Evolutionary conservation across 805 yeast species (phyloP).

Genomic region (Saturnispora galanensis): DNA sequence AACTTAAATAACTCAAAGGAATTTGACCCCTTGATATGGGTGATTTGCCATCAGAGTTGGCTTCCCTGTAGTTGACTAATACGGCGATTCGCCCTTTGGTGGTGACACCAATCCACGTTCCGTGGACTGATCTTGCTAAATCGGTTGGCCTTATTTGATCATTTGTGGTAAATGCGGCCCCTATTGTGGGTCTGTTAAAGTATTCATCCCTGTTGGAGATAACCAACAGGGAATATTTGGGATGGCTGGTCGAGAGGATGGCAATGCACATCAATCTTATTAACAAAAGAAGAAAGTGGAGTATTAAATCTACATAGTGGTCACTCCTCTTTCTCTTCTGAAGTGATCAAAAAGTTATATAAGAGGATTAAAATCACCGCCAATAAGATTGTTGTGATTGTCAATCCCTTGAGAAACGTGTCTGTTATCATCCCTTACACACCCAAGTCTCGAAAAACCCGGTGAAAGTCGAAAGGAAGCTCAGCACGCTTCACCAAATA

Average conservation of each 20-base stretch:
- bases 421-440: constrained; percentile 4
- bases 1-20: constrained; percentile 31
- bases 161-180: constrained; percentile 31
- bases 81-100: constrained; percentile 54
- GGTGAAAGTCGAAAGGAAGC: neutral
- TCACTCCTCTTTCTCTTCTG: neutral
- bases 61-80: constrained; percentile 65
- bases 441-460: neutral
- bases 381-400: neutral
- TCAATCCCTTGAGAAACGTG: constrained; percentile 3
- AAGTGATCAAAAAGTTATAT: constrained; percentile 1
- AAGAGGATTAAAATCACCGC: constrained; percentile 1
- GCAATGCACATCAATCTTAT: constrained; percentile 61
- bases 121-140: constrained; percentile 60
- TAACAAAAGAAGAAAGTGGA: neutral
- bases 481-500: constrained; percentile 57
- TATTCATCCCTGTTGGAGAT: constrained; percentile 85
- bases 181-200: constrained; percentile 59
- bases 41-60: constrained; percentile 13
- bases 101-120: constrained; percentile 82
- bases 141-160: constrained; percentile 61
- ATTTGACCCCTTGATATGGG: constrained; percentile 36
- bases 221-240: constrained; percentile 64
- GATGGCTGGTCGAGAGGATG: constrained; percentile 56
- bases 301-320: neutral